phyloP scores from a whole-genome alignment of 2,329 filamentous ascomycete genomes.

The Coleophoma crateriformis region DNA sequence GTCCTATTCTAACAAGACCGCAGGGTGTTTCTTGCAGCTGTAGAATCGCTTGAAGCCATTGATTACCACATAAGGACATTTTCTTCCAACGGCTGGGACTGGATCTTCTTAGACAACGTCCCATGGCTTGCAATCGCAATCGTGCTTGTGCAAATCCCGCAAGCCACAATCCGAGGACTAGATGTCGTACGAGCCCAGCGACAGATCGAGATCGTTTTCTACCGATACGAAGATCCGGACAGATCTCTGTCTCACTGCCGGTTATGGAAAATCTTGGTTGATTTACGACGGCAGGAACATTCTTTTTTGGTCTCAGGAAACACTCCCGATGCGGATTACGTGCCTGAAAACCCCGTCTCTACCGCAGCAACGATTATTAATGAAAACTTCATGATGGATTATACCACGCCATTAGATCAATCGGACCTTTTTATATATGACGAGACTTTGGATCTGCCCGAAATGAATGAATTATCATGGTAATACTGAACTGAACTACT shows the following conservation, averaged over 20 bases:
- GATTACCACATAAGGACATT: conserved; percentile 10
- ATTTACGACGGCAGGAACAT: conserved; percentile 2
- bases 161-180: neutral
- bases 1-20: too few relatives aligned
- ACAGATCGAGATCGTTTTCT: conserved; percentile 8
- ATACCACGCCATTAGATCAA: neutral
- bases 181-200: conserved; percentile 8
- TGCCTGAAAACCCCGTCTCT: neutral
- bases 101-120: conserved; percentile 10
- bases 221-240: neutral
- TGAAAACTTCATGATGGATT: neutral
- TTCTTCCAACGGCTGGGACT: conserved; percentile 7
- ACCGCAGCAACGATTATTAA: neutral
- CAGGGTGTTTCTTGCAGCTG: conserved; percentile 9
- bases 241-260: conserved; percentile 3
- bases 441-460: neutral
- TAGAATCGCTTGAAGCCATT: conserved; percentile 13
- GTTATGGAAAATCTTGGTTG: conserved; percentile 10
- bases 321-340: neutral
- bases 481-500: neutral
- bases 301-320: neutral
- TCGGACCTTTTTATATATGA: neutral
- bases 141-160: conserved; percentile 5
- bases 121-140: conserved; percentile 15
- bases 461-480: neutral